Evolutionary conservation across 202 grass and related monocot genomes (phyloP).

Genomic region (Elaeis oleifera): DNA sequence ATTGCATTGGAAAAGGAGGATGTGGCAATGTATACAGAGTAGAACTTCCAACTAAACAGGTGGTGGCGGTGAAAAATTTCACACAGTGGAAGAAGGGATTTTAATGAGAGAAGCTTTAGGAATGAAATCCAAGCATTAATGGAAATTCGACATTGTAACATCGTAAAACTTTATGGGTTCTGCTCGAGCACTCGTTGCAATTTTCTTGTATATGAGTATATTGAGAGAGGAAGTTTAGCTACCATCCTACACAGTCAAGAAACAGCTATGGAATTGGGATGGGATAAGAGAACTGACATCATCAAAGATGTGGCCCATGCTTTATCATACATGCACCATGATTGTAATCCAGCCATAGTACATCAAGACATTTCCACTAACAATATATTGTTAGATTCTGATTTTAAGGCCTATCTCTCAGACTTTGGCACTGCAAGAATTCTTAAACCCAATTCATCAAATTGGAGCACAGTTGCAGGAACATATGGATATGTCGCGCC

Average conservation of each 20-base stretch:
- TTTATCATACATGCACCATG: conserved; percentile 23
- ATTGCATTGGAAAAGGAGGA: not conserved
- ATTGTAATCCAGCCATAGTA: conserved; percentile 22
- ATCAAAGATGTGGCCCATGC: conserved; percentile 35
- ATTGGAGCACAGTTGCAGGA: conserved; percentile 19
- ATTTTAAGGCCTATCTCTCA: conserved; percentile 24
- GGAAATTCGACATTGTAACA: conserved; percentile 24
- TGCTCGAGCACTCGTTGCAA: conserved; percentile 5
- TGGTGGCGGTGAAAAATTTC: conserved; percentile 20
- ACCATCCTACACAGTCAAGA: conserved; percentile 11
- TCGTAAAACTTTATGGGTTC: conserved; percentile 26
- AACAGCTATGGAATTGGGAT: conserved; percentile 13
- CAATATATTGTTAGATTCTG: conserved; percentile 30
- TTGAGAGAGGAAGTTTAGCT: conserved; percentile 22
- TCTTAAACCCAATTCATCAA: conserved; percentile 25
- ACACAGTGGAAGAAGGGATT: not conserved
- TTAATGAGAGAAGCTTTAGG: conserved; percentile 10
- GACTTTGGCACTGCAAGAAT: conserved; percentile 32
- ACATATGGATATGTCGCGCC: conserved; percentile 24
- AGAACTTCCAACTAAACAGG: not conserved
- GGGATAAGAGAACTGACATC: conserved; percentile 10
- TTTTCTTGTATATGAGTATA: conserved; percentile 27
- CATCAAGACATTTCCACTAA: conserved; percentile 21
- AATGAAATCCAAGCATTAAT: conserved; percentile 18
- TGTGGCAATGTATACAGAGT: conserved; percentile 6